These are phyloP conservation scores for Bifiguratus adelaidae DNA, from an alignment of 192 early-diverging fungal genomes.

Conservation along the genomic window DNA sequence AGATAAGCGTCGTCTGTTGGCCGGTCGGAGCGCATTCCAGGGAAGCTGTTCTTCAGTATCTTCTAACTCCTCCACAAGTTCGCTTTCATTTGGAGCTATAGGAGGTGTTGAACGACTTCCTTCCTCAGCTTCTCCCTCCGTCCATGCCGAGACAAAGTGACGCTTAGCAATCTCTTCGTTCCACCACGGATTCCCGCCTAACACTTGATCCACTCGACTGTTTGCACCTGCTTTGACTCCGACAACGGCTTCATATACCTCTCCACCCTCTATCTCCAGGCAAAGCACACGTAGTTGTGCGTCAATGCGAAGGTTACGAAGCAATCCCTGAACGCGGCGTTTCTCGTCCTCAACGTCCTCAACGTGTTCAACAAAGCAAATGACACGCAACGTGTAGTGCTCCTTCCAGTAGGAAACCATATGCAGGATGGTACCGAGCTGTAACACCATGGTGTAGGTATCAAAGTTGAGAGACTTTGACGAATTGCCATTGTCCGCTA, in stretches of 20 bases:
- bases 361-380: conserved; percentile 60
- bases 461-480: too few relatives aligned
- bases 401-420: conserved; percentile 60
- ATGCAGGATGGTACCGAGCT: conserved; percentile 62
- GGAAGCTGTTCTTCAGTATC: too few relatives aligned
- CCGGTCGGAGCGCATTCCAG: too few relatives aligned
- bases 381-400: conserved; percentile 44
- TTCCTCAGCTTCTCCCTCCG: too few relatives aligned
- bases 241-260: conserved; percentile 29
- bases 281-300: conserved; percentile 48
- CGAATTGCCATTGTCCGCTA: too few relatives aligned
- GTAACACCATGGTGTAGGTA: conserved; percentile 64
- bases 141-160: too few relatives aligned
- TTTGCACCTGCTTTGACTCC: conserved; percentile 9
- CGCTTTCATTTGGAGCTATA: too few relatives aligned
- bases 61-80: too few relatives aligned
- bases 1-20: too few relatives aligned
- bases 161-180: too few relatives aligned
- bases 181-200: neutral
- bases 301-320: conserved; percentile 49
- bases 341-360: conserved; percentile 50
- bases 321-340: conserved; percentile 33
- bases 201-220: conserved; percentile 4
- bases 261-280: conserved; percentile 21
- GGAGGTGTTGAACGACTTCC: too few relatives aligned